These are phyloP conservation scores for Ceratobasidium sp. DNA, from an alignment of 1,284 basidiomycete genomes.

Conservation along the genomic window DNA sequence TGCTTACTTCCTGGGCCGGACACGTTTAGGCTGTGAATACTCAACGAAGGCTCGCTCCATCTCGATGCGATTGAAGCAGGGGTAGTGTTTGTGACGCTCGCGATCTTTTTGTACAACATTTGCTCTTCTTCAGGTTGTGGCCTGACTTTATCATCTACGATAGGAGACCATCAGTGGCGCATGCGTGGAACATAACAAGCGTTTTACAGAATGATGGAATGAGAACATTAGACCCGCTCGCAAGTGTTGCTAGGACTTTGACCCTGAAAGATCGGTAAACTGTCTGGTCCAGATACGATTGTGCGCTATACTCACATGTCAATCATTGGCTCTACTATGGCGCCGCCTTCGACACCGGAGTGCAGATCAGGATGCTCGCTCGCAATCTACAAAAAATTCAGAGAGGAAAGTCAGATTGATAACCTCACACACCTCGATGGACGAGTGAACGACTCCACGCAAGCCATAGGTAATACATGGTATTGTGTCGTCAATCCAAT, in stretches of 20 bases:
- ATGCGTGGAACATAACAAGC: slow-evolving; percentile 16
- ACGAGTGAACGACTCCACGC: slow-evolving; percentile 89
- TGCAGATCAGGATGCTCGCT: slow-evolving; percentile 78
- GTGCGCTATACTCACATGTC: slow-evolving; percentile 71
- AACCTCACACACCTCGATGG: slow-evolving; percentile 65
- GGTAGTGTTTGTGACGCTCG: slow-evolving; percentile 69
- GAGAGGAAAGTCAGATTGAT: slow-evolving; percentile 44
- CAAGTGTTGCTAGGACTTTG: slow-evolving; percentile 76
- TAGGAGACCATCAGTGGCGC: slow-evolving; percentile 18
- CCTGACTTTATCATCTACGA: slow-evolving; percentile 75
- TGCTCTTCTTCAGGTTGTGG: slow-evolving; percentile 71
- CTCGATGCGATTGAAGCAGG: slow-evolving; percentile 73
- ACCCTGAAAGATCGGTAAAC: no score
- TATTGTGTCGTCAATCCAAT: slow-evolving; percentile 94
- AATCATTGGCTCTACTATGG: slow-evolving; percentile 85
- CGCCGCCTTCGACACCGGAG: slow-evolving; percentile 93
- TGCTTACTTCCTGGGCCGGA: slow-evolving; percentile 76
- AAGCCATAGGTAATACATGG: slow-evolving; percentile 96
- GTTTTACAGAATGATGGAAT: slow-evolving; percentile 87
- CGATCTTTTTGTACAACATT: slow-evolving; percentile 70
- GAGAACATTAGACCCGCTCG: slow-evolving; percentile 66
- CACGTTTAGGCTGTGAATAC: slow-evolving; percentile 72
- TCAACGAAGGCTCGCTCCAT: slow-evolving; percentile 81
- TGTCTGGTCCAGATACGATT: no score
- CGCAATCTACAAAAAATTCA: slow-evolving; percentile 58